Evolutionary conservation across 345 rosid species (phyloP).

Genomic region (Acer negundo): DNA sequence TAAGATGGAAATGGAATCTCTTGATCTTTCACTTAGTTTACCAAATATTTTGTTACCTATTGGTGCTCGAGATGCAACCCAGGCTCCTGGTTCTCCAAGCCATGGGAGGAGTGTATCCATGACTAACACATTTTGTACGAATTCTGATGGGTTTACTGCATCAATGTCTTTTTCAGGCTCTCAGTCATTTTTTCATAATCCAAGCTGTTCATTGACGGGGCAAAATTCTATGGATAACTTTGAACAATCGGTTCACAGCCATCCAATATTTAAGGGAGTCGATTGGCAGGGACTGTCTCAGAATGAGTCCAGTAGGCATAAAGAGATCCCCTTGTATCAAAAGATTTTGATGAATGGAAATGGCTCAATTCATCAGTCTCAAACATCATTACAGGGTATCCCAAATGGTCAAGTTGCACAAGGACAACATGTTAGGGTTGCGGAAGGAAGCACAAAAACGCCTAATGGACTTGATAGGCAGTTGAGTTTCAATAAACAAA

Average conservation of each 20-base stretch:
- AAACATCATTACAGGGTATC: constrained; percentile 43
- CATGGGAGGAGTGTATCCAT: constrained; percentile 78
- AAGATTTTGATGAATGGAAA: constrained; percentile 69
- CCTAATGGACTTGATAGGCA: constrained; percentile 67
- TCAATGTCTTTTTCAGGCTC: constrained; percentile 97
- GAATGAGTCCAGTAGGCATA: constrained; percentile 61
- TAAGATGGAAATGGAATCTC: constrained; percentile 66
- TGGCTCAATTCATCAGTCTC: constrained; percentile 57
- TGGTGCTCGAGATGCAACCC: constrained; percentile 55
- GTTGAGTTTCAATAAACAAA: constrained; percentile 60
- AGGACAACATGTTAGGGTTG: constrained; percentile 40
- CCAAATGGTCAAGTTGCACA: constrained; percentile 49
- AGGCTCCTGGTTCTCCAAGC: constrained; percentile 71
- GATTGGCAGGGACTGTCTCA: constrained; percentile 79
- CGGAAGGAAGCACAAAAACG: constrained; percentile 58
- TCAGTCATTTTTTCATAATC: constrained; percentile 88
- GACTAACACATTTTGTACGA: constrained; percentile 62
- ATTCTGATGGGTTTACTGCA: constrained; percentile 86
- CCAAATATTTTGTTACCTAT: constrained; percentile 84
- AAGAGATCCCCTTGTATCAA: constrained; percentile 65
- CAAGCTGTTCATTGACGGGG: constrained; percentile 86
- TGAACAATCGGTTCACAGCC: constrained; percentile 97
- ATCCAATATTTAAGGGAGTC: constrained; percentile 82
- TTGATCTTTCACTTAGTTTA: constrained; percentile 93
- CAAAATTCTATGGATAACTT: constrained; percentile 77